Conservation (phyloP, 192 early-diverging fungal species). For the Geosiphon pyriformis region DNA sequence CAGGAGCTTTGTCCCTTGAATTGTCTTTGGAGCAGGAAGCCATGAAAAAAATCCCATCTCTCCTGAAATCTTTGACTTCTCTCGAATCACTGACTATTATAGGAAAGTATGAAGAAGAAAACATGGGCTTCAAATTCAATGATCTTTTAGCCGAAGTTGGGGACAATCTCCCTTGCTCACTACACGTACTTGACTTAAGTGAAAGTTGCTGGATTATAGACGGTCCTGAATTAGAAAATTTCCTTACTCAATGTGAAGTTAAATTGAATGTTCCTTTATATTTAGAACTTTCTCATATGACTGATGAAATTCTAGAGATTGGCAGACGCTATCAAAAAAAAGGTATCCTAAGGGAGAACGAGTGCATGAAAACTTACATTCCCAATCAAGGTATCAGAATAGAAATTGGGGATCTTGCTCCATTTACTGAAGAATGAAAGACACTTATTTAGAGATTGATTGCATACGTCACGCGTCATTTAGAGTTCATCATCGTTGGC, state of each 20-base stretch:
- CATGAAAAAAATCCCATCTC: not conserved
- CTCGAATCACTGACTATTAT: not conserved
- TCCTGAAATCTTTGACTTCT: not conserved
- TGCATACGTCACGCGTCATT: too few species aligned
- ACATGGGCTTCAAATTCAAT: not conserved
- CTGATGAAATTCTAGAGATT: not conserved
- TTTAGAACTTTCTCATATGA: not conserved
- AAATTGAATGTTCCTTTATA: not conserved
- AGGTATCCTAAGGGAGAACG: not conserved
- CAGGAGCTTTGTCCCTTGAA: not conserved
- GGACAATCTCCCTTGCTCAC: not conserved
- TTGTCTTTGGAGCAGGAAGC: not conserved
- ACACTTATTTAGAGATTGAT: too few species aligned
- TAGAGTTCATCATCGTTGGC: too few species aligned
- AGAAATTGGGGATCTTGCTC: not conserved
- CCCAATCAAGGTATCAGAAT: not conserved
- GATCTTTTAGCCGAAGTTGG: not conserved
- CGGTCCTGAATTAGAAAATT: not conserved
- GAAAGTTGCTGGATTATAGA: not conserved
- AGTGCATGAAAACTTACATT: not conserved
- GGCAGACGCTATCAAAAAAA: not conserved
- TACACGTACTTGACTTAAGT: not conserved
- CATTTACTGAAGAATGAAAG: not conserved
- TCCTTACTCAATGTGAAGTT: not conserved
- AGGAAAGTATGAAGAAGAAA: not conserved